A percentile compares a stretch with the other conserved stretches of the same genome.
Conservation (phyloP, 2,329 filamentous ascomycete species). For the Alternaria dauci region DNA sequence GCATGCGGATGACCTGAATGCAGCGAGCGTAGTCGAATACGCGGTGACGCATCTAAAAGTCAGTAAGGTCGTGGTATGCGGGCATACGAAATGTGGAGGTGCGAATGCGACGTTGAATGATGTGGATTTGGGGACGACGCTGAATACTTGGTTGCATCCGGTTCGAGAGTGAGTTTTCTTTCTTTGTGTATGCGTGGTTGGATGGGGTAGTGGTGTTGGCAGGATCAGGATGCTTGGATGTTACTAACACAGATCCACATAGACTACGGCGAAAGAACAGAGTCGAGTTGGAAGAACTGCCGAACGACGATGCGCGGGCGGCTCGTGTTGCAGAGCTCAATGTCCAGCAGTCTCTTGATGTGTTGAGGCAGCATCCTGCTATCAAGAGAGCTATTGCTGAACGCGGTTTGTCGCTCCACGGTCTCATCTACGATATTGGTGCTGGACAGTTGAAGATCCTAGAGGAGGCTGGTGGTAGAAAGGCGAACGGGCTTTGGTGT, state of each 20-base stretch:
- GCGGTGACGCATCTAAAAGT: conserved; percentile 76
- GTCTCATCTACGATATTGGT: conserved; percentile 75
- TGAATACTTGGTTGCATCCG: conserved; percentile 70
- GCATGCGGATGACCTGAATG: conserved; percentile 70
- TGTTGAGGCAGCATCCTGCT: conserved; percentile 72
- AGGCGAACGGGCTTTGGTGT: conserved; percentile 15
- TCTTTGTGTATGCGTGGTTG: not conserved
- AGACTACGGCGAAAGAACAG: conserved; percentile 63
- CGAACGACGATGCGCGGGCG: conserved; percentile 58
- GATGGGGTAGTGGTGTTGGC: not conserved
- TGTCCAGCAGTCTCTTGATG: conserved; percentile 72
- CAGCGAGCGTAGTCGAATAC: conserved; percentile 79
- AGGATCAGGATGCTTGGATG: not conserved
- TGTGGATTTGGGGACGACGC: conserved; percentile 62
- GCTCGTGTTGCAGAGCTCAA: conserved; percentile 78
- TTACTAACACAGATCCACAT: not conserved
- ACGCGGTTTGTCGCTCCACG: conserved; percentile 77
- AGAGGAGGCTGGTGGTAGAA: conserved; percentile 40
- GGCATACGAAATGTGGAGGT: conserved; percentile 69
- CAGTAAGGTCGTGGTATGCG: conserved; percentile 68
- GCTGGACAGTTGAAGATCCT: conserved; percentile 64
- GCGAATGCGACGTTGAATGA: conserved; percentile 64
- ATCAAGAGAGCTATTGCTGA: conserved; percentile 75
- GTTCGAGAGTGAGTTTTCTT: conserved; percentile 53
- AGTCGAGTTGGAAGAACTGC: conserved; percentile 58